Percentiles rank a stretch among this genome's conserved stretches.
Conservation (phyloP, 768 basidiomycete species). For the Exidia glandulosa region DNA sequence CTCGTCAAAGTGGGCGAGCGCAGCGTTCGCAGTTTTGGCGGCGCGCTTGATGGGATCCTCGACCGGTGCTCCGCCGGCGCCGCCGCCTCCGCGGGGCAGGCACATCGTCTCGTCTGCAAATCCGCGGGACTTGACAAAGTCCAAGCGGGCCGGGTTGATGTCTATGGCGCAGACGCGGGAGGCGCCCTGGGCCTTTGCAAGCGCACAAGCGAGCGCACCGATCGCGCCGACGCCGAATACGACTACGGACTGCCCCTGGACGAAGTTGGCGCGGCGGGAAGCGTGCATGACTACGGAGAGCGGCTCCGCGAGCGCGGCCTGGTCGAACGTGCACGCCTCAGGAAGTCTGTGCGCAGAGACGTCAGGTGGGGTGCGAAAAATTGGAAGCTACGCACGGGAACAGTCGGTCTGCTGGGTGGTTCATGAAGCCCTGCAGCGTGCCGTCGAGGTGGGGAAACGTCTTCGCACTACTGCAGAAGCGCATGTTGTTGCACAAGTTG, state of each 20-base stretch:
- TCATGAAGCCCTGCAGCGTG: slow-evolving; percentile 78
- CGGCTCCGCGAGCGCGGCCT: slow-evolving; percentile 86
- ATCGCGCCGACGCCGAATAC: slow-evolving; percentile 92
- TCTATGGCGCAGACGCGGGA: slow-evolving; percentile 67
- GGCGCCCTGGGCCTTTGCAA: slow-evolving; percentile 57
- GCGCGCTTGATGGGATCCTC: slow-evolving; percentile 50
- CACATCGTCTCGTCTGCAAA: slow-evolving; percentile 69
- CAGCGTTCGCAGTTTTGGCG: slow-evolving; percentile 42
- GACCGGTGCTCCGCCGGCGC: slow-evolving; percentile 36
- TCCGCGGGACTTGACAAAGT: slow-evolving; percentile 64
- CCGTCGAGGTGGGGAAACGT: slow-evolving; percentile 91
- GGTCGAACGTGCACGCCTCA: slow-evolving; percentile 61
- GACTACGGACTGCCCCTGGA: slow-evolving; percentile 57
- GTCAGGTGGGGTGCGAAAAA: slow-evolving; percentile 2
- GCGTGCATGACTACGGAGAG: slow-evolving; percentile 79
- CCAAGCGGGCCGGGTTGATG: slow-evolving; percentile 72
- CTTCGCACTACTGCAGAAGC: slow-evolving; percentile 83
- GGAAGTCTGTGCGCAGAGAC: slow-evolving; percentile 45
- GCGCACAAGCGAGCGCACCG: slow-evolving; percentile 77
- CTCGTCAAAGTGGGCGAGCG: slow-evolving; percentile 44
- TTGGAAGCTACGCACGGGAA: slow-evolving; percentile 68
- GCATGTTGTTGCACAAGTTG: slow-evolving; percentile 85
- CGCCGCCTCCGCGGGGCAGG: slow-evolving; percentile 32
- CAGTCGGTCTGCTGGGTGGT: slow-evolving; percentile 76
- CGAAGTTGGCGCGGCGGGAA: slow-evolving; percentile 31